Conservation (phyloP, 2,329 filamentous ascomycete genomes). For the Claviceps cyperi region DNA sequence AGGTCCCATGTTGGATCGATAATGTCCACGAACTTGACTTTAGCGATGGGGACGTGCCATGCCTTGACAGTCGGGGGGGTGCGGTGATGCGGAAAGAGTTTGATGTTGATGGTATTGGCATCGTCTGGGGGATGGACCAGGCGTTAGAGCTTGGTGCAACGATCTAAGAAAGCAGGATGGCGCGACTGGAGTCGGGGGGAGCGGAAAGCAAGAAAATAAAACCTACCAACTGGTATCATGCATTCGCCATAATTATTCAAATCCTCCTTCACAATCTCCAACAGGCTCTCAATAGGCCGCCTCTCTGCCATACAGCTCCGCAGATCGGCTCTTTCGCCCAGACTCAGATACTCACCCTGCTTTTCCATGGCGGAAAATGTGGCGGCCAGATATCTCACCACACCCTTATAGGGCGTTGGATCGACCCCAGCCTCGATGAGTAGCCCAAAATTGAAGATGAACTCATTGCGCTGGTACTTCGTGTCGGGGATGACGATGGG, state of each 20-base stretch:
- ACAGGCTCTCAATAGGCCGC: slow-evolving; percentile 65
- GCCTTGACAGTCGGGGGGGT: slow-evolving; percentile 64
- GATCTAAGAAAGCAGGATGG: not conserved
- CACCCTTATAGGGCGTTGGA: slow-evolving; percentile 65
- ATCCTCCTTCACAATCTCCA: slow-evolving; percentile 72
- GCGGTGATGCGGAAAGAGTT: slow-evolving; percentile 74
- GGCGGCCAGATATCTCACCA: slow-evolving; percentile 72
- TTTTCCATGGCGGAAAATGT: slow-evolving; percentile 85
- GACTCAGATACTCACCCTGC: slow-evolving; percentile 70
- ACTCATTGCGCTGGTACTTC: slow-evolving; percentile 82
- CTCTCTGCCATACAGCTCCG: slow-evolving; percentile 26
- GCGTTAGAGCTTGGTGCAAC: not conserved
- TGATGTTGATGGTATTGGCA: slow-evolving; percentile 89
- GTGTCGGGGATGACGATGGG: slow-evolving; percentile 76
- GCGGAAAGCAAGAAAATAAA: not conserved
- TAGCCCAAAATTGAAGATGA: slow-evolving; percentile 96
- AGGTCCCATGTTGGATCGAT: slow-evolving; percentile 60
- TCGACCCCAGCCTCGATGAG: slow-evolving; percentile 55
- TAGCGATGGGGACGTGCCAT: slow-evolving; percentile 80
- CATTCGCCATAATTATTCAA: slow-evolving; percentile 95
- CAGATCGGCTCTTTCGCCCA: slow-evolving; percentile 29
- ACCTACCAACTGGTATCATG: slow-evolving; percentile 87
- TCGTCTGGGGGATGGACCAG: slow-evolving; percentile 46
- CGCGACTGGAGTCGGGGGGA: not conserved
- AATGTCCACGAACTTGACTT: slow-evolving; percentile 49